Evolutionary conservation across 371 early-diverging fungal genomes (phyloP).

Genomic region (Rhizopus stolonifer): DNA sequence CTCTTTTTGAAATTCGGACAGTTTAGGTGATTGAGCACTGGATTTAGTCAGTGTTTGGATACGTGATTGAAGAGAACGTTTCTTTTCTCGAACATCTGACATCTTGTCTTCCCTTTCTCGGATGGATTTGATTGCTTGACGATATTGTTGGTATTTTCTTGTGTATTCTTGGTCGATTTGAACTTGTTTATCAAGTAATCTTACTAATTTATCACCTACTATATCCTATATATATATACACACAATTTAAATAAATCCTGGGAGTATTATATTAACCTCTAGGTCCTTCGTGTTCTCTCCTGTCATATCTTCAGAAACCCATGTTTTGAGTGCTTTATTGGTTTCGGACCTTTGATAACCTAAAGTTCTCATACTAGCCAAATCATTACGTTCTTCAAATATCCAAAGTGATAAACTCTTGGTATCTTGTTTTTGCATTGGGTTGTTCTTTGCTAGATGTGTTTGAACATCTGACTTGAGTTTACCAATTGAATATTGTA

Average conservation of each 20-base stretch:
- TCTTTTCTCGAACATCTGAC: slow-evolving; percentile 45
- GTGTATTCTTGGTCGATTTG: slow-evolving; percentile 42
- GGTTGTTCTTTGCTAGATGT: slow-evolving; percentile 43
- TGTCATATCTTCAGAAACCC: slow-evolving; percentile 34
- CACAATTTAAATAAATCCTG: not conserved
- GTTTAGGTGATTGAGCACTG: slow-evolving; percentile 35
- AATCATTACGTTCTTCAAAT: slow-evolving; percentile 41
- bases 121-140: slow-evolving; percentile 47
- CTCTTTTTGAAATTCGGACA: slow-evolving; percentile 37
- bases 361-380: slow-evolving; percentile 36
- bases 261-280: slow-evolving; percentile 19
- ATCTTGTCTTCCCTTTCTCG: slow-evolving; percentile 45
- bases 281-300: slow-evolving; percentile 32
- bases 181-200: slow-evolving; percentile 31
- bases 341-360: slow-evolving; percentile 38
- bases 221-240: slow-evolving; percentile 25
- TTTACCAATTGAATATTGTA: slow-evolving; percentile 45
- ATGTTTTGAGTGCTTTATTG: slow-evolving; percentile 29
- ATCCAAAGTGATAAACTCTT: slow-evolving; percentile 43
- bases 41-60: slow-evolving; percentile 32
- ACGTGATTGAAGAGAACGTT: slow-evolving; percentile 36
- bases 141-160: slow-evolving; percentile 43
- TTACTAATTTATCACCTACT: slow-evolving; percentile 32
- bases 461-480: slow-evolving; percentile 42
- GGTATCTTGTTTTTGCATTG: slow-evolving; percentile 44